These are phyloP conservation scores for Hemisphaericaspora nanyangensis DNA, from an alignment of 805 yeast genomes.

Conservation along the genomic window DNA sequence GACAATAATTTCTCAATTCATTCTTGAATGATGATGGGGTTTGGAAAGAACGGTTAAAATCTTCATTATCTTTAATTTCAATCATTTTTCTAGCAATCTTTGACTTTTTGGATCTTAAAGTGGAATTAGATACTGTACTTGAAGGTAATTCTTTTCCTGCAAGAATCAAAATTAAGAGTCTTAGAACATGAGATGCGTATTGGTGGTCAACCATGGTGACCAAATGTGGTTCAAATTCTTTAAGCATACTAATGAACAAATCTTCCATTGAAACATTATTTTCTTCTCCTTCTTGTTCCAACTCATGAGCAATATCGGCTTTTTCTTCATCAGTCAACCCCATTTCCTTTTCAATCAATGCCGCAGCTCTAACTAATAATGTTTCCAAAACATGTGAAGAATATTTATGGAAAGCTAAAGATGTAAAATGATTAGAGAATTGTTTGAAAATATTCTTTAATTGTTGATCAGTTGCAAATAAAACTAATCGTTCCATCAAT, in stretches of 20 bases:
- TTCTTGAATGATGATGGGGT: slow-evolving; percentile 66
- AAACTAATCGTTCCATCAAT: slow-evolving; percentile 80
- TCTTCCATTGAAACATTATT: slow-evolving; percentile 59
- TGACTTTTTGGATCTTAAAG: slow-evolving; percentile 76
- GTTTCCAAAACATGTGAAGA: slow-evolving; percentile 94
- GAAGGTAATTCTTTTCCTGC: slow-evolving; percentile 80
- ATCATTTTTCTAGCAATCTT: slow-evolving; percentile 92
- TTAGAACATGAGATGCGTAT: slow-evolving; percentile 84
- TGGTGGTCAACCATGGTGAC: slow-evolving; percentile 63
- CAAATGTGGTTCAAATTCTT: slow-evolving; percentile 61
- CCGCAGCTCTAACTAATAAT: slow-evolving; percentile 68
- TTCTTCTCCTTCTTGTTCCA: slow-evolving; percentile 28
- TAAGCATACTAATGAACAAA: slow-evolving; percentile 58
- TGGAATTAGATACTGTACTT: slow-evolving; percentile 61
- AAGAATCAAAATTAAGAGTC: slow-evolving; percentile 65
- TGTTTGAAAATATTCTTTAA: slow-evolving; percentile 60
- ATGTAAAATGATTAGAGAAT: slow-evolving; percentile 71
- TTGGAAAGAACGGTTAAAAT: slow-evolving; percentile 62
- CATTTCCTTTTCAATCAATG: slow-evolving; percentile 70
- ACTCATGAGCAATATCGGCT: slow-evolving; percentile 33
- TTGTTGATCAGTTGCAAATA: slow-evolving; percentile 61
- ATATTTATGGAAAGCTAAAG: slow-evolving; percentile 80
- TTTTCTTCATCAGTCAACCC: slow-evolving; percentile 24
- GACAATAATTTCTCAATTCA: slow-evolving; percentile 50
- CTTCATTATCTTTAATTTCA: slow-evolving; percentile 75